A percentile compares a stretch with the other conserved stretches of the same genome.
Conservation (phyloP, 331 rosid genomes). For the Quercus tomentella region DNA sequence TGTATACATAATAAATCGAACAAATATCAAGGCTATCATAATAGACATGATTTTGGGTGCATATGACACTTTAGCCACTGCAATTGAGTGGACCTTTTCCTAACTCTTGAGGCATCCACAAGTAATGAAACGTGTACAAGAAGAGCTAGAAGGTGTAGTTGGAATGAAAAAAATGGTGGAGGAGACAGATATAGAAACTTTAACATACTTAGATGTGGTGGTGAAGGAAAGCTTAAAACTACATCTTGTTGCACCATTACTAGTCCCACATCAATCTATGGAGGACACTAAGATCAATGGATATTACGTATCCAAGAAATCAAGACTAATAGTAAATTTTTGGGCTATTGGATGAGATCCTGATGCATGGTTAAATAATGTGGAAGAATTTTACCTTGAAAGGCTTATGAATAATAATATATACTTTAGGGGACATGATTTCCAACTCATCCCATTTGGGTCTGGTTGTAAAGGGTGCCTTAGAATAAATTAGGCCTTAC, state of each 20-base stretch:
- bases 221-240: slow-evolving; percentile 14
- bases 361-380: too few species aligned
- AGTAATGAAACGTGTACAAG: too few species aligned
- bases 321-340: background rate
- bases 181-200: background rate
- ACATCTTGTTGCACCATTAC: background rate
- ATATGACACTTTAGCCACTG: background rate
- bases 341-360: too few species aligned
- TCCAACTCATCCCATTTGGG: too few species aligned
- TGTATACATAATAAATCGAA: background rate
- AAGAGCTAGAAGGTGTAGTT: too few species aligned
- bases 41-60: slow-evolving; percentile 21
- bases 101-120: too few species aligned
- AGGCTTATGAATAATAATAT: slow-evolving; percentile 5
- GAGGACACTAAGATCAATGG: slow-evolving; percentile 25
- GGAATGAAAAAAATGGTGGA: slow-evolving; percentile 7
- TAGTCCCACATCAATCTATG: slow-evolving; percentile 20
- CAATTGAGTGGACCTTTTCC: too few species aligned
- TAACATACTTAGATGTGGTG: slow-evolving; percentile 17
- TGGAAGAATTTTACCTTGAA: background rate
- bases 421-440: too few species aligned
- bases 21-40: slow-evolving; percentile 24
- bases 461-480: slow-evolving; percentile 47
- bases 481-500: slow-evolving; percentile 26
- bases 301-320: slow-evolving; percentile 18